These are phyloP conservation scores for Stagonosporopsis chrysanthemi DNA, from an alignment of 2,329 filamentous ascomycete genomes.

Conservation along the genomic window DNA sequence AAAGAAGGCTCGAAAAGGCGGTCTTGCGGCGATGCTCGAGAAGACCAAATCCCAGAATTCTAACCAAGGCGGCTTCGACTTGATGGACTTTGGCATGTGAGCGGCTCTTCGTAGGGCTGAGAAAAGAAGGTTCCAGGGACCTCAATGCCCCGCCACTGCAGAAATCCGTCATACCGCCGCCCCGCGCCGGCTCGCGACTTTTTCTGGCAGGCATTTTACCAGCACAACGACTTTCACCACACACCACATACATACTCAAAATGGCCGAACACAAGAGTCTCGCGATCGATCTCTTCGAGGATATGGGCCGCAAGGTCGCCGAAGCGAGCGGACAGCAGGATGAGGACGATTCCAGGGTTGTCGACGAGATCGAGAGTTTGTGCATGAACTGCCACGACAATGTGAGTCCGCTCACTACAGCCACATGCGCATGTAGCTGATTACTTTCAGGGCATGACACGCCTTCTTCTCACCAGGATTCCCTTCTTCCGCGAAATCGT, in stretches of 20 bases:
- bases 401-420: slow-evolving; percentile 33
- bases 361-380: slow-evolving; percentile 62
- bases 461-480: slow-evolving; percentile 87
- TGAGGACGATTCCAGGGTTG: slow-evolving; percentile 54
- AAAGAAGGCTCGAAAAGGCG: slow-evolving; percentile 62
- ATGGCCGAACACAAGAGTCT: slow-evolving; percentile 50
- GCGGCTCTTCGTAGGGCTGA: slow-evolving; percentile 39
- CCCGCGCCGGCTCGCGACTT: slow-evolving; percentile 17
- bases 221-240: slow-evolving; percentile 4
- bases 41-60: slow-evolving; percentile 51
- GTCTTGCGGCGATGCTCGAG: slow-evolving; percentile 62
- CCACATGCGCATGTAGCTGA: slow-evolving; percentile 25
- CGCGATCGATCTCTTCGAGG: slow-evolving; percentile 59
- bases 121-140: slow-evolving; percentile 18
- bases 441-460: slow-evolving; percentile 74
- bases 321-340: slow-evolving; percentile 48
- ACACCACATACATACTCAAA: slow-evolving; percentile 7
- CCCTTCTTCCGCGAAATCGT: slow-evolving; percentile 98
- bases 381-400: slow-evolving; percentile 64
- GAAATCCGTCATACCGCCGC: slow-evolving; percentile 31
- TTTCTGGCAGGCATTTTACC: not conserved
- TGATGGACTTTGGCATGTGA: slow-evolving; percentile 63
- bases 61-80: slow-evolving; percentile 52
- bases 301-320: slow-evolving; percentile 59
- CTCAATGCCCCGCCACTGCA: slow-evolving; percentile 14